phyloP scores from a whole-genome alignment of 148 eudicot genomes.

The Rhododendron simsii region DNA sequence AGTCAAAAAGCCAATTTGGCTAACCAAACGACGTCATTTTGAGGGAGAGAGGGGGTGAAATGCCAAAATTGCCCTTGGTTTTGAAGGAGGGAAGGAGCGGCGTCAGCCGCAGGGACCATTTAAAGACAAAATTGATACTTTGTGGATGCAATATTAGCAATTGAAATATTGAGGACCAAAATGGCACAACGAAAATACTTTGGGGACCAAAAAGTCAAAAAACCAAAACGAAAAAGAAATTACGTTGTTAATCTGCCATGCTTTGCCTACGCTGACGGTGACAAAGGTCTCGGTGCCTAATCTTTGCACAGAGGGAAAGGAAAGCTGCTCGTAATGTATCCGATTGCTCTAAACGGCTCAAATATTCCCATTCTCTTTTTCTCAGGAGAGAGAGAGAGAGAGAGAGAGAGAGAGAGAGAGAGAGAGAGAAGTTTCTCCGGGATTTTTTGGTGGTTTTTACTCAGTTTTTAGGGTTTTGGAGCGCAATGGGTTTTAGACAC shows the following conservation, averaged over 20 bases:
- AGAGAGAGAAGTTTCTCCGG: background rate
- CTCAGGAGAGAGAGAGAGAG: background rate
- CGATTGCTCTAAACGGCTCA: conserved; percentile 90
- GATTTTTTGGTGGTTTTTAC: background rate
- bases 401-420: background rate
- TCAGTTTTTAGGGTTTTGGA: background rate
- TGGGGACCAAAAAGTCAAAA: too few species aligned
- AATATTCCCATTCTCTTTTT: conserved; percentile 68
- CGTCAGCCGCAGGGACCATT: too few species aligned
- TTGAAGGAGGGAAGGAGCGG: too few species aligned
- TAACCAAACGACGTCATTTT: too few species aligned
- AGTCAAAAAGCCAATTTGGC: too few species aligned
- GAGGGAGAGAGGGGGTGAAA: too few species aligned
- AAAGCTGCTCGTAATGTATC: conserved; percentile 73
- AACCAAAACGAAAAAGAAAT: background rate
- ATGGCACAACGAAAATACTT: too few species aligned
- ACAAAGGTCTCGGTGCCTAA: conserved; percentile 91
- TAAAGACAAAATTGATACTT: too few species aligned
- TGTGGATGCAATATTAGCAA: too few species aligned
- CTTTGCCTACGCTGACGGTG: conserved; percentile 92
- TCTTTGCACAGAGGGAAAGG: conserved; percentile 78
- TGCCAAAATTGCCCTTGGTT: too few species aligned
- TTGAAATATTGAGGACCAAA: too few species aligned
- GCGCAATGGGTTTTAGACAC: background rate
- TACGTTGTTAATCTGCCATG: conserved; percentile 95